Base-by-base conservation (phyloP, 1,284 basidiomycete genomes). In the Sanguinoderma infundibulare region DNA sequence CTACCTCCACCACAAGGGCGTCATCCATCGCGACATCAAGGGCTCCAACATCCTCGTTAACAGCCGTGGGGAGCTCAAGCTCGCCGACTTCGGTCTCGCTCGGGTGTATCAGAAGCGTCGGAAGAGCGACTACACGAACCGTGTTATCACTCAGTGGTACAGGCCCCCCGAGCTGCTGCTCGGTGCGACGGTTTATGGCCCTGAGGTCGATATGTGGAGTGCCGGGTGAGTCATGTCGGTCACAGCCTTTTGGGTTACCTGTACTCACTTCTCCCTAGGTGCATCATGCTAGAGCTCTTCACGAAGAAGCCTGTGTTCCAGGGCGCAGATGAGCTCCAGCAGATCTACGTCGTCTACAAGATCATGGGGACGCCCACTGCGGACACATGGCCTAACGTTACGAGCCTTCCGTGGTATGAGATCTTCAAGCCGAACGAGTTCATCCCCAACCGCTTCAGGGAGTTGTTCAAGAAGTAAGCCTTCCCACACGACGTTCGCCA, bases 181-280 rank as follows among this genome's bases (percentile, higher is more conserved):
- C 67, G 98, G 98, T 17, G 95, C 96, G 51, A 99, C 98, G 1
- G 88, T 95, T 22, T 99, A 99, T 77, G 97, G 96, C 1, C 90
- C 95, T 2, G 98, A 98, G 72, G 97, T 99, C n/a, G 98, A 99
- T 73, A 98, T 98, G 89, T 99, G 98, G 98, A 98, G 96, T 73
- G 98, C 97, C 12, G 98, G 98, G 94, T 96, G 76, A 69, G 86
- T 79, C 15, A 1, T 55, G 34, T 35, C 28, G 26, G 12, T 26
- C 10, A n/a, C 15, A 3, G 1, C 9, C 32, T 14, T n/a, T 34
- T 40, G 26, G 15, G 5, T 50, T 30, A 3, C 1, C n/a, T 35
- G 42, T 60, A 3, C 44, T 49, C 22, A 34, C 55, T 54, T 57
- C 44, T 59, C 57, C 28, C 2, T 65, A 97, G 95, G 28, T 99